phyloP scores from a whole-genome alignment of 164 flowering plant genomes.

The Dillenia turbinata region DNA sequence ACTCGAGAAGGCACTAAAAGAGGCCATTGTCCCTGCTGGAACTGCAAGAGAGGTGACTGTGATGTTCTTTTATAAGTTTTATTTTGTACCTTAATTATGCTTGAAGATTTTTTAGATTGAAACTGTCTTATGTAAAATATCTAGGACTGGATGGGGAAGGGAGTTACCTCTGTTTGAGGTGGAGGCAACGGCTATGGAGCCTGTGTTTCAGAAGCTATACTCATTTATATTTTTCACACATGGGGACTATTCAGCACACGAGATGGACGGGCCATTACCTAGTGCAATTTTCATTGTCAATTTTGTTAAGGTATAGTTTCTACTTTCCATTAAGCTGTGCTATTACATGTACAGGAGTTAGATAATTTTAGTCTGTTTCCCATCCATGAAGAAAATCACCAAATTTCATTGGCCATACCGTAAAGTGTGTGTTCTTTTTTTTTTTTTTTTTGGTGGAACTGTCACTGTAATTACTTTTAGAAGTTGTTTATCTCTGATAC shows the following conservation, averaged over 20 bases:
- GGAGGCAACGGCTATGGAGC: slow-evolving; percentile 78
- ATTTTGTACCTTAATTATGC: not conserved
- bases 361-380: not conserved
- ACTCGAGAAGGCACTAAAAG: slow-evolving; percentile 81
- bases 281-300: slow-evolving; percentile 86
- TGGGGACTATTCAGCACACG: slow-evolving; percentile 31
- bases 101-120: too few species aligned
- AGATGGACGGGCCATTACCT: slow-evolving; percentile 65
- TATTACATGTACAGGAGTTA: not conserved
- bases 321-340: not conserved
- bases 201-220: slow-evolving; percentile 71
- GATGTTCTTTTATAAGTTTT: not conserved
- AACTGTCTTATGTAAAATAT: not conserved
- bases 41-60: slow-evolving; percentile 77
- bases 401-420: not conserved
- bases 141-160: slow-evolving; percentile 83
- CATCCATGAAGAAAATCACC: not conserved
- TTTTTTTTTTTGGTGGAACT: not conserved
- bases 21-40: slow-evolving; percentile 83
- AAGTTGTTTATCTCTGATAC: not conserved
- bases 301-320: slow-evolving; percentile 78
- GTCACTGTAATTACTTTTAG: not conserved
- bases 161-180: slow-evolving; percentile 88
- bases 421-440: not conserved
- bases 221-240: slow-evolving; percentile 66